A percentile compares a stretch with the other conserved stretches of the same genome.
These are phyloP conservation scores for Claviceps lovelessii DNA, from an alignment of 2,329 filamentous ascomycete genomes.

Conservation along the genomic window DNA sequence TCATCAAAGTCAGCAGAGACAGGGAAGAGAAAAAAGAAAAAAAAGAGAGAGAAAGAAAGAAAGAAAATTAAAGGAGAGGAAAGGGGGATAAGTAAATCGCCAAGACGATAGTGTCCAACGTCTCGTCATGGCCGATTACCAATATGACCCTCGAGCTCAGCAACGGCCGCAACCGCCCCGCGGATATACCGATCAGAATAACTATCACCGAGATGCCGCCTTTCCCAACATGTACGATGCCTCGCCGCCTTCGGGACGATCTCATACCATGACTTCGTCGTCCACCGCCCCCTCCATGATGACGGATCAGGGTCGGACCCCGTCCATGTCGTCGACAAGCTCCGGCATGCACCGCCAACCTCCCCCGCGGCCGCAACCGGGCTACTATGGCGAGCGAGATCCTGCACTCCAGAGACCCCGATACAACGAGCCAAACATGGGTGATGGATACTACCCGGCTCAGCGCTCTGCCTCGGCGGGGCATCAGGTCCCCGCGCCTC, in stretches of 20 bases:
- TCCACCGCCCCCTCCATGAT: constrained; percentile 39
- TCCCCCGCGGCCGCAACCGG: constrained; percentile 39
- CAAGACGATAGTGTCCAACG: not conserved
- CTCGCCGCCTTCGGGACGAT: constrained; percentile 72
- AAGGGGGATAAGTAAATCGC: not conserved
- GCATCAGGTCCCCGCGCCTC: constrained; percentile 25
- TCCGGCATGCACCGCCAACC: constrained; percentile 47
- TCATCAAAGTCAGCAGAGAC: not conserved
- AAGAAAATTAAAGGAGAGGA: no score
- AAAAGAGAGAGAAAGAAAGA: no score
- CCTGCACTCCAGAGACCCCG: constrained; percentile 14
- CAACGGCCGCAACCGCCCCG: constrained; percentile 24
- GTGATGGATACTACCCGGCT: constrained; percentile 38
- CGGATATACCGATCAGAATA: constrained; percentile 36
- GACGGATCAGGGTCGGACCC: constrained; percentile 51
- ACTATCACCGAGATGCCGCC: constrained; percentile 75
- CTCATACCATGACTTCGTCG: constrained; percentile 87
- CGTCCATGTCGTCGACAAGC: constrained; percentile 54
- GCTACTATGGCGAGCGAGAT: constrained; percentile 22
- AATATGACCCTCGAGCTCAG: constrained; percentile 36
- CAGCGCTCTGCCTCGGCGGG: constrained; percentile 38
- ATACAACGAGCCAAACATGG: constrained; percentile 24
- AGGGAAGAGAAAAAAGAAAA: no score
- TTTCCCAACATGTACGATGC: constrained; percentile 93
- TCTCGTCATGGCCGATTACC: constrained; percentile 42